Percentiles rank a stretch among this genome's conserved stretches.
phyloP scores from a whole-genome alignment of 2,329 filamentous ascomycete genomes.

The Colletotrichum kahawae region DNA sequence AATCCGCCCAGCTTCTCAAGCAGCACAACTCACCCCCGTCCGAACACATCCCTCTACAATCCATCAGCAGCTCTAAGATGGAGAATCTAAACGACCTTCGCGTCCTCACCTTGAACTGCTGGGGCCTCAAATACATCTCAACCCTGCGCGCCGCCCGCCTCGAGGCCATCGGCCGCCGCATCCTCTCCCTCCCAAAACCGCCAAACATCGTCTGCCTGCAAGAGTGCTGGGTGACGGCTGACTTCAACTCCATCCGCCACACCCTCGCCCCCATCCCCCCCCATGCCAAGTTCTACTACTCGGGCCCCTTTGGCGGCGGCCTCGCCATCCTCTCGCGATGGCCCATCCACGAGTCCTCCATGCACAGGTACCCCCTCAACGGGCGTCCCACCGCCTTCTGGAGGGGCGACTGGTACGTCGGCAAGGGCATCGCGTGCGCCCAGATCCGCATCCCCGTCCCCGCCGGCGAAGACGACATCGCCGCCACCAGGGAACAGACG shows the following conservation, averaged over 20 bases:
- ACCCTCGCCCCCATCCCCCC: slow-evolving; percentile 78
- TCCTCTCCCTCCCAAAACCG: slow-evolving; percentile 69
- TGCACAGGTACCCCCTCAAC: slow-evolving; percentile 89
- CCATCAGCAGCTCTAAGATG: slow-evolving; percentile 26
- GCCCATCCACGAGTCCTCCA: slow-evolving; percentile 89
- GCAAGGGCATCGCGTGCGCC: slow-evolving; percentile 89
- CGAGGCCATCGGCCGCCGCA: slow-evolving; percentile 80
- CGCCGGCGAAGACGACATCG: neutral
- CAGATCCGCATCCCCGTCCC: slow-evolving; percentile 53
- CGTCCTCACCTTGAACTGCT: slow-evolving; percentile 92
- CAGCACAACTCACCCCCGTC: neutral
- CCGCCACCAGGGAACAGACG: slow-evolving; percentile 59
- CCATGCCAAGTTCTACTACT: slow-evolving; percentile 91
- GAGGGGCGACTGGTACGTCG: slow-evolving; percentile 94
- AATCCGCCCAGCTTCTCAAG: neutral
- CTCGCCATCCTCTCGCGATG: slow-evolving; percentile 88
- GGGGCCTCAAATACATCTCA: slow-evolving; percentile 90
- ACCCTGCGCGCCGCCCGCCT: slow-evolving; percentile 80
- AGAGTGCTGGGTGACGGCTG: slow-evolving; percentile 89
- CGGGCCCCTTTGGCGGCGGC: slow-evolving; percentile 87
- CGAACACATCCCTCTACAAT: neutral
- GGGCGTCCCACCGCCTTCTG: slow-evolving; percentile 93
- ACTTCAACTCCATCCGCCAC: slow-evolving; percentile 79
- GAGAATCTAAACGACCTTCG: slow-evolving; percentile 65
- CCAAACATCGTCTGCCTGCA: slow-evolving; percentile 92